These are phyloP conservation scores for Alternaria gansuensis DNA, from an alignment of 2,329 filamentous ascomycete species.

Conservation along the genomic window DNA sequence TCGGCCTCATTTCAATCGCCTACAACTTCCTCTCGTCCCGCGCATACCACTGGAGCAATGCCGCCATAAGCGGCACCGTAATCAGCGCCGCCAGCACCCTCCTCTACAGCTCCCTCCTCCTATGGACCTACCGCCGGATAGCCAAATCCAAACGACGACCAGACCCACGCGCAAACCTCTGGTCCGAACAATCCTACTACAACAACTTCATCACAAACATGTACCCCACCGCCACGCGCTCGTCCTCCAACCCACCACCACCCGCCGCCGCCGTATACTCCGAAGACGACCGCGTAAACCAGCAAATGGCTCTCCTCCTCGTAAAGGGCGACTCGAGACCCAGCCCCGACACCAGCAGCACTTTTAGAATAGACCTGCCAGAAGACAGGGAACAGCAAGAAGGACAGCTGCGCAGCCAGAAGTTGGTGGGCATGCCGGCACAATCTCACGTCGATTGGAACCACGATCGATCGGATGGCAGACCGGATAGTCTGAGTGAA, in stretches of 20 bases:
- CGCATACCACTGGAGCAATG: conserved; percentile 55
- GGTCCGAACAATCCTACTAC: conserved; percentile 54
- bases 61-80: conserved; percentile 57
- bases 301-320: conserved; percentile 62
- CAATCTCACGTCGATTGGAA: conserved; percentile 33
- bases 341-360: conserved; percentile 50
- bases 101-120: conserved; percentile 55
- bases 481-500: conserved; percentile 43
- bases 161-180: conserved; percentile 38
- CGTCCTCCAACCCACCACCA: conserved; percentile 40
- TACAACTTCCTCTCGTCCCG: conserved; percentile 58
- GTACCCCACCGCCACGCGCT: conserved; percentile 52
- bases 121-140: conserved; percentile 56
- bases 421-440: conserved; percentile 45
- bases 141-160: conserved; percentile 39
- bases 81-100: conserved; percentile 52
- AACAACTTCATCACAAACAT: conserved; percentile 58
- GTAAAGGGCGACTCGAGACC: conserved; percentile 47
- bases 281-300: conserved; percentile 61
- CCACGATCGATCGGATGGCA: conserved; percentile 36
- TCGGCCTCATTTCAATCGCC: conserved; percentile 59
- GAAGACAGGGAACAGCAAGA: conserved; percentile 44
- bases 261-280: conserved; percentile 42
- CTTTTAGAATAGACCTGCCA: conserved; percentile 56
- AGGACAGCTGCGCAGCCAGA: conserved; percentile 38